Percentiles rank a stretch among this genome's conserved stretches.
Conservation (phyloP, 257 asterid species). For the Buddleja alternifolia region DNA sequence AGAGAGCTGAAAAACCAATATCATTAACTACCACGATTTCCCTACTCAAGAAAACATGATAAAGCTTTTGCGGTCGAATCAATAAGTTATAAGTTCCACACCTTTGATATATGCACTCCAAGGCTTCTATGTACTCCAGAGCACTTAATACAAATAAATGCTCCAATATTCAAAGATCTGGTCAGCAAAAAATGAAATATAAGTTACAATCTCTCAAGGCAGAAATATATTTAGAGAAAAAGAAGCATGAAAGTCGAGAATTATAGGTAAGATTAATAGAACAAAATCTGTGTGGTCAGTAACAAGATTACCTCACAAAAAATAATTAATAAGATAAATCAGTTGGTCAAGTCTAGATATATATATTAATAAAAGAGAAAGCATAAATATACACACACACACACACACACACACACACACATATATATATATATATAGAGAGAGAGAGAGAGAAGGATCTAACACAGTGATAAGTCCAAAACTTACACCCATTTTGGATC, state of each 20-base stretch:
- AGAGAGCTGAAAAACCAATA: not conserved
- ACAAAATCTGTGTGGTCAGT: not conserved
- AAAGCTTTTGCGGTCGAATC: not conserved
- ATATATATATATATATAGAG: too few species aligned
- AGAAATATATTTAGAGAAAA: not conserved
- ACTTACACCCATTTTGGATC: constrained; percentile 99
- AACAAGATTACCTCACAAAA: not conserved
- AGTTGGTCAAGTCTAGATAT: not conserved
- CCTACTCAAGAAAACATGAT: not conserved
- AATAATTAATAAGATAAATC: not conserved
- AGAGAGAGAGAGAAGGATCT: too few species aligned
- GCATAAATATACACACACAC: too few species aligned
- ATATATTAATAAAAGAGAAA: too few species aligned
- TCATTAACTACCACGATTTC: not conserved
- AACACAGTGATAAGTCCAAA: constrained; percentile 7
- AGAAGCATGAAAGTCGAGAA: not conserved
- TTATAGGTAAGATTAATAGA: too few species aligned
- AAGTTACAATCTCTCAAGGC: constrained; percentile 14
- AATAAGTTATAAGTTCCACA: constrained; percentile 22
- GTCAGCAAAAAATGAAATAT: constrained; percentile 30
- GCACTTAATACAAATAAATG: constrained; percentile 89
- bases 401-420: too few species aligned
- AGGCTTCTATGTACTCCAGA: constrained; percentile 96
- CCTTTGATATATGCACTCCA: constrained; percentile 95
- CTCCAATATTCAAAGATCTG: constrained; percentile 81